These are phyloP conservation scores for Coelastrella sp. DNA, from an alignment of 139 green algal genomes.

Conservation along the genomic window DNA sequence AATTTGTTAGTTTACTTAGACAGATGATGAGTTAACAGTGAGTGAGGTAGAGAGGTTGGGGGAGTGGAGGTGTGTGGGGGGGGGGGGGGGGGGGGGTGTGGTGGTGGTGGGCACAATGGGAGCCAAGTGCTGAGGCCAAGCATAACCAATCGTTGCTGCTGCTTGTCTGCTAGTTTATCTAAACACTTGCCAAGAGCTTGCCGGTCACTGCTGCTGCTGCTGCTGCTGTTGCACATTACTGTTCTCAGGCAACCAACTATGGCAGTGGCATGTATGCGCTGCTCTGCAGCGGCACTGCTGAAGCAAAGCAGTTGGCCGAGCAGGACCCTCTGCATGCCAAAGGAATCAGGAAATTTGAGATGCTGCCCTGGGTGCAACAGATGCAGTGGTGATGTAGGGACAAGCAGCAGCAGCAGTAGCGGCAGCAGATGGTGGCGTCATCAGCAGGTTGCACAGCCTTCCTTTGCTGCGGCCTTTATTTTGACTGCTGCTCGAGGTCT, in stretches of 20 bases:
- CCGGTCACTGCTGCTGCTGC: background rate
- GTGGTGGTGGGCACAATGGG: too few relatives aligned
- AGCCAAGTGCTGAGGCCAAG: too few relatives aligned
- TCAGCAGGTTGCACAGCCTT: background rate
- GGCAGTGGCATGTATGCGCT: conserved; percentile 34
- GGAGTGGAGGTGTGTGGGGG: too few relatives aligned
- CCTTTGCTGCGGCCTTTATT: too few relatives aligned
- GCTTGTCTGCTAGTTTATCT: too few relatives aligned
- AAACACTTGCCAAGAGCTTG: too few relatives aligned
- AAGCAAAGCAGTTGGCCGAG: conserved; percentile 3
- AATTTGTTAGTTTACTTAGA: too few relatives aligned
- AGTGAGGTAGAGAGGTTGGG: too few relatives aligned
- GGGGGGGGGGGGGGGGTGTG: too few relatives aligned
- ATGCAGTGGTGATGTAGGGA: background rate
- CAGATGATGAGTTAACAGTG: too few relatives aligned
- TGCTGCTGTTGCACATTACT: background rate
- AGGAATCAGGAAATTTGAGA: conserved; percentile 18
- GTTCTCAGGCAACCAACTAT: background rate
- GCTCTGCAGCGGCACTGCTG: background rate
- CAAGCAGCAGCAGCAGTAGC: conserved; percentile 14
- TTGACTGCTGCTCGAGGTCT: too few relatives aligned
- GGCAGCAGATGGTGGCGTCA: background rate
- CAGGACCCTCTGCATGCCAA: conserved; percentile 3
- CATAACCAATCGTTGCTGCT: too few relatives aligned
- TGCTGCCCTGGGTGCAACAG: conserved; percentile 33